Base-by-base conservation (phyloP, 192 early-diverging fungal genomes). In the Mortierella antarctica region DNA sequence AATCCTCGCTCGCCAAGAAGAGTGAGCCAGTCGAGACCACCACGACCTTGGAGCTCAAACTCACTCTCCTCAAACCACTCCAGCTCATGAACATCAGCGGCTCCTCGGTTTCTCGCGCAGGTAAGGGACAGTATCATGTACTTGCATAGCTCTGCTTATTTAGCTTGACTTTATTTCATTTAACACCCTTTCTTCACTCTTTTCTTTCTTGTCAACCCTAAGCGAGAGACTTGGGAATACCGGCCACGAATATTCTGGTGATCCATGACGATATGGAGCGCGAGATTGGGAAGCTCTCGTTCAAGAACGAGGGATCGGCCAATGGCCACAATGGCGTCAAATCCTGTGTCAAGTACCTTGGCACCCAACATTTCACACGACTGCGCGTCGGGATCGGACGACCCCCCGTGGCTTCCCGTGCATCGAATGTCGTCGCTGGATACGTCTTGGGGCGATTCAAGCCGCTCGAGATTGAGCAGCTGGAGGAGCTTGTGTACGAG, bases 301-400 rank as follows among this genome's bases (percentile, higher is more conserved):
- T 89, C 39, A 95, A 95, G 60, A 51, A 41, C 4, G 74, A 74
- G 7, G 93, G 93, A 1, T 91, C 89, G 54, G 88, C 91, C 15
- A 90, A 88, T 54, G 93, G 93, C 13, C 93, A 95, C 53, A 95
- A 95, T 63, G 93, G 93, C 0, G 74, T 93, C 57, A 90, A 90
- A 61, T 95, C 93, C 0, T 86, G 90, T 4, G 88, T 86, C 20
- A 82, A 88, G 15, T 44, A 68, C 41, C 62, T 93, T 2, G 62
- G 71, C 12, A 86, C 88, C 1, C 68, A 82, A 56, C 45, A 88
- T 15, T 94, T 92, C 61, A 64, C 55, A 10, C 81, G 93, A 6
- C 63, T 93, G 4, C 83, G 93, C 2, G 83, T 95, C 49, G 93
- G 93, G 12, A 91, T 95, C 60, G 93, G 89, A 17, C 82, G 93